These are phyloP conservation scores for Isoetes engelmannii DNA, from an alignment of 83 land plant genomes.

Conservation along the genomic window DNA sequence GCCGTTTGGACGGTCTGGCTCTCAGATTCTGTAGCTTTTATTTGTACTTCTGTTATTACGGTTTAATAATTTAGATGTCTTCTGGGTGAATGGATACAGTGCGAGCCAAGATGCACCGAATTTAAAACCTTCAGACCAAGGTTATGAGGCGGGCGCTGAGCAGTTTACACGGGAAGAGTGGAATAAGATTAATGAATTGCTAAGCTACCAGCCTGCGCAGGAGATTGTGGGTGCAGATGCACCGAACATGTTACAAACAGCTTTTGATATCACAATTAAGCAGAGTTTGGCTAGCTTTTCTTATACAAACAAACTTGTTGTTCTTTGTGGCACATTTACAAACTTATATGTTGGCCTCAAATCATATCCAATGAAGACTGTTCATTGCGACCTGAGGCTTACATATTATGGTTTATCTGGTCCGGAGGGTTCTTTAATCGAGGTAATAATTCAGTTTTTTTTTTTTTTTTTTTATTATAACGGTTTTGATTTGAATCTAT, in stretches of 20 bases:
- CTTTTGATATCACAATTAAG: constrained; percentile 57
- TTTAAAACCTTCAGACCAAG: neutral
- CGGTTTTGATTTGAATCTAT: constrained; percentile 1
- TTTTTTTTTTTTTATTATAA: neutral
- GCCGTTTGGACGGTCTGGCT: constrained; percentile 70
- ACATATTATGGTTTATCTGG: constrained; percentile 79
- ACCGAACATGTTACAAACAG: constrained; percentile 52
- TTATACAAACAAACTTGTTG: constrained; percentile 45
- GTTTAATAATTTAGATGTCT: too few relatives aligned
- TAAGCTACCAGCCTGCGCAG: constrained; percentile 66
- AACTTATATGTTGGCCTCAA: constrained; percentile 54
- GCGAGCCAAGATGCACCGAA: too few relatives aligned
- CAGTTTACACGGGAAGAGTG: constrained; percentile 86
- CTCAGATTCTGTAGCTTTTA: neutral
- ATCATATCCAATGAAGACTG: constrained; percentile 49
- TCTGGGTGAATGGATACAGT: too few relatives aligned
- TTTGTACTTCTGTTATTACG: neutral
- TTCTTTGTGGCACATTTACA: constrained; percentile 83
- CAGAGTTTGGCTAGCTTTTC: constrained; percentile 68
- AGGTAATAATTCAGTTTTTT: constrained; percentile 43
- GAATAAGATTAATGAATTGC: constrained; percentile 71
- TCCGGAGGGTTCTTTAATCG: constrained; percentile 82
- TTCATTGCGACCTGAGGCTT: constrained; percentile 56
- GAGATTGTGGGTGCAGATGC: constrained; percentile 52
- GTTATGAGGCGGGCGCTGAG: constrained; percentile 20